Base-by-base conservation (phyloP, 306 rosid species). In the Vicia villosa region DNA sequence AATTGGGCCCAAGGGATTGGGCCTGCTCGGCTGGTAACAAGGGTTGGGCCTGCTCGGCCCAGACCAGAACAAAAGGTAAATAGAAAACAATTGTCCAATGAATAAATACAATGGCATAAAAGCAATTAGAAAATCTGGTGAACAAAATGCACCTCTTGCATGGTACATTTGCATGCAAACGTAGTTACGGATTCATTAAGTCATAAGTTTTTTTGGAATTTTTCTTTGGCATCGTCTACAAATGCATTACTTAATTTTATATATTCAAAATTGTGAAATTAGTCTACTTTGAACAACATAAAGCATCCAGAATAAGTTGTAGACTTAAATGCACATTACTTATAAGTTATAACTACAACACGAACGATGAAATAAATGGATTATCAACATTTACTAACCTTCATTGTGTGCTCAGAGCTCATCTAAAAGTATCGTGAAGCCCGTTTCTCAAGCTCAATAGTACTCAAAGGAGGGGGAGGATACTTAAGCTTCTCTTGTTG, bases 381-480 rank as follows among this genome's bases (percentile, higher is more conserved):
- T 63, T 77, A 32, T 63, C 47, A 63, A 66, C 38, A 28, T 46
- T 49, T 42, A 68, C 84, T 76, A 56, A 76, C 98, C 96, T 93
- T 93, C 98, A 93, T 93, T 60, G 98, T 88, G 54, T 88, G 98
- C 75, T 93, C 98, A 81, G 97, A 90, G 76, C 97, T 90, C 97
- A 93, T 90, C 14, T 92, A 83, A 45, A 90, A 93, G 81, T 86
- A 93, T 64, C 93, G 79, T 37, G 98, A 93, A 72, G 98, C 97
- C 45, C 98, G 97, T 63, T 93, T 90, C 86, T 90, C 96, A 74
- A 93, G 94, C 86, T 93, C 97, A 74, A 93, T 80, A 66, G 98
- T 93, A 84, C 86, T 93, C 57, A 93, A 47, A 76, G 98, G 98
- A 74, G 82, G 77, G 13, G 97, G 98, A 82, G 98, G 96, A 83